Conservation (phyloP, 148 eudicot genomes). For the Camellia granthamiana region DNA sequence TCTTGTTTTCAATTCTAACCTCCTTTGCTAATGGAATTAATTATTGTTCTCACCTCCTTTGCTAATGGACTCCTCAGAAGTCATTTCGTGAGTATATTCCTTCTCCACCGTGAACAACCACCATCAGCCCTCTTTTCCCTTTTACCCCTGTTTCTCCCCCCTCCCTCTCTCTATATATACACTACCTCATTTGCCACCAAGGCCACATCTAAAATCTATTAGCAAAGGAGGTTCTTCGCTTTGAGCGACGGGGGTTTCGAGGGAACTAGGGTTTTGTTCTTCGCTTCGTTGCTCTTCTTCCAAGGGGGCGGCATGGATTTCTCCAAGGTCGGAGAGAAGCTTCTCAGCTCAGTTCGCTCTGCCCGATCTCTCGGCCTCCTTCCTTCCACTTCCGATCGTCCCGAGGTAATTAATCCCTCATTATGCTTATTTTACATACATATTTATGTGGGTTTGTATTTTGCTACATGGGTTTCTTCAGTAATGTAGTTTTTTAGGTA, state of each 20-base stretch:
- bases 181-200: too few species aligned
- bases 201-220: too few species aligned
- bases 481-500: background rate
- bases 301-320: conserved; percentile 77
- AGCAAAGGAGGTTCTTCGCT: conserved; percentile 11
- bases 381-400: conserved; percentile 78
- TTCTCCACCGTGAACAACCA: too few species aligned
- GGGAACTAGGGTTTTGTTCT: conserved; percentile 62
- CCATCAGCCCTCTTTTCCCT: too few species aligned
- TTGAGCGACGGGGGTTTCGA: conserved; percentile 60
- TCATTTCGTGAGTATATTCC: too few species aligned
- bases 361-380: conserved; percentile 80
- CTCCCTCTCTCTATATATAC: too few species aligned
- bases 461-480: background rate
- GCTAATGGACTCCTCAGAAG: too few species aligned
- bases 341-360: conserved; percentile 86
- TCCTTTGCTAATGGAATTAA: too few species aligned
- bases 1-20: too few species aligned
- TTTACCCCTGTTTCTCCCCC: too few species aligned
- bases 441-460: background rate
- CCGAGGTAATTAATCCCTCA: conserved; percentile 49
- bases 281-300: conserved; percentile 65
- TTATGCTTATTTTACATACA: background rate
- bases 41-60: too few species aligned
- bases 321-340: conserved; percentile 80